phyloP scores from a whole-genome alignment of 148 eudicot genomes.

The Mesembryanthemum crystallinum region DNA sequence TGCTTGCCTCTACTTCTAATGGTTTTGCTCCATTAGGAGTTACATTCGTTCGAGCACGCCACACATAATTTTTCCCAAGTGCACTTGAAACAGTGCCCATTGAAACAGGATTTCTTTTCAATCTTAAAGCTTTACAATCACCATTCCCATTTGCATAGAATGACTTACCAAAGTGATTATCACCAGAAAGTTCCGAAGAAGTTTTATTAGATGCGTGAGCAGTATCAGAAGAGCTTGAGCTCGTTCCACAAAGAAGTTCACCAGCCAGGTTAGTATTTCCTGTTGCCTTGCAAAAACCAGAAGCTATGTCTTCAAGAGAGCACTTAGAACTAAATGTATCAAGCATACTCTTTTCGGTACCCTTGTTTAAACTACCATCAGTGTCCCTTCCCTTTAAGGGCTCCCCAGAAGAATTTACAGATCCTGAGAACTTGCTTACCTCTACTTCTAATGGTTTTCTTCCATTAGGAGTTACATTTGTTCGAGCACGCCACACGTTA shows the following conservation, averaged over 20 bases:
- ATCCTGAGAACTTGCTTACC: slow-evolving; percentile 8
- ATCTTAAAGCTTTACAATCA: slow-evolving; percentile 15
- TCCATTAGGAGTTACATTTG: slow-evolving; percentile 18
- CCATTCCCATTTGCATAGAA: slow-evolving; percentile 15
- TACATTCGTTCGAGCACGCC: slow-evolving; percentile 23
- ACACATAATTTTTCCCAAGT: slow-evolving; percentile 31
- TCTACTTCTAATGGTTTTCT: slow-evolving; percentile 24
- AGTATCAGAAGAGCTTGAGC: background rate
- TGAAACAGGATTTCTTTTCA: no score
- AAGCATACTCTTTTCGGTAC: slow-evolving; percentile 33
- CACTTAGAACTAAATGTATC: slow-evolving; percentile 40
- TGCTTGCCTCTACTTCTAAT: slow-evolving; percentile 24
- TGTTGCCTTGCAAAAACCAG: slow-evolving; percentile 39
- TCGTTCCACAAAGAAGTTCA: slow-evolving; percentile 24
- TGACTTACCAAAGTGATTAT: slow-evolving; percentile 18
- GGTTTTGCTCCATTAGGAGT: slow-evolving; percentile 16
- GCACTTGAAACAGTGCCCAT: slow-evolving; percentile 25
- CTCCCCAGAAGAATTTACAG: slow-evolving; percentile 11
- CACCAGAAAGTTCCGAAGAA: slow-evolving; percentile 22
- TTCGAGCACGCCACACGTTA: slow-evolving; percentile 24
- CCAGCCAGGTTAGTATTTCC: slow-evolving; percentile 30
- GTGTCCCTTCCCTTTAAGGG: slow-evolving; percentile 18
- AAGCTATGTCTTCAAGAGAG: slow-evolving; percentile 42
- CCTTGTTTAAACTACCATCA: slow-evolving; percentile 17
- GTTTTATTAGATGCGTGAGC: slow-evolving; percentile 8